These are phyloP conservation scores for Suillus weaverae DNA, from an alignment of 768 basidiomycete genomes.

Conservation along the genomic window DNA sequence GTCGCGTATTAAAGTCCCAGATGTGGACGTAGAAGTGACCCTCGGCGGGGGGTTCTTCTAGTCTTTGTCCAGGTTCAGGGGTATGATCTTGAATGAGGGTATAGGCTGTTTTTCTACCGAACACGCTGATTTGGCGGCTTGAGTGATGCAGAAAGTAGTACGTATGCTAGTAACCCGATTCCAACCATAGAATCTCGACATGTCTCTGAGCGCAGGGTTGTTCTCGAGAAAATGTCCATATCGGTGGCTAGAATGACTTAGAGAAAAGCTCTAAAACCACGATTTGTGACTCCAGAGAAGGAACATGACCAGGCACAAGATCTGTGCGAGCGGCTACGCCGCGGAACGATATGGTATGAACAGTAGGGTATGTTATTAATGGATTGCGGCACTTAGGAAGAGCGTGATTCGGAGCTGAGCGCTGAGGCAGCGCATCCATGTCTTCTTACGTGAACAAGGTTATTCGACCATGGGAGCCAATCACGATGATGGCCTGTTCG, in stretches of 20 bases:
- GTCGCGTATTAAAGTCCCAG: neutral
- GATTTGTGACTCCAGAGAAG: neutral
- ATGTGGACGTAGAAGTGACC: neutral
- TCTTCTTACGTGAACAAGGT: no score
- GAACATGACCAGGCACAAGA: neutral
- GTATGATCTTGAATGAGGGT: neutral
- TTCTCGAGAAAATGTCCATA: neutral
- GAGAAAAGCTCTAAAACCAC: neutral
- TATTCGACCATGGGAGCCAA: no score
- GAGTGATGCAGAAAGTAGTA: neutral
- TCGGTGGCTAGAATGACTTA: neutral
- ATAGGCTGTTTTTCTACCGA: neutral
- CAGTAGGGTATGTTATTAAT: no score
- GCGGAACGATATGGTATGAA: no score
- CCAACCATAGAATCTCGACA: neutral
- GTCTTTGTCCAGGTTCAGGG: neutral
- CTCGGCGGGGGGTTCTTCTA: neutral
- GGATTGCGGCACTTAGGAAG: no score
- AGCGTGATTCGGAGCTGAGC: no score
- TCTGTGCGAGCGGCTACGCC: neutral
- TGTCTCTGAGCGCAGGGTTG: neutral
- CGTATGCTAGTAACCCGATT: neutral
- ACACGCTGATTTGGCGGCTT: neutral
- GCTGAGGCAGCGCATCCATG: no score
- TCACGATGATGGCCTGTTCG: no score